Evolutionary conservation across 495 filamentous ascomycete genomes (phyloP).

Genomic region (Penicillium chermesinum): DNA sequence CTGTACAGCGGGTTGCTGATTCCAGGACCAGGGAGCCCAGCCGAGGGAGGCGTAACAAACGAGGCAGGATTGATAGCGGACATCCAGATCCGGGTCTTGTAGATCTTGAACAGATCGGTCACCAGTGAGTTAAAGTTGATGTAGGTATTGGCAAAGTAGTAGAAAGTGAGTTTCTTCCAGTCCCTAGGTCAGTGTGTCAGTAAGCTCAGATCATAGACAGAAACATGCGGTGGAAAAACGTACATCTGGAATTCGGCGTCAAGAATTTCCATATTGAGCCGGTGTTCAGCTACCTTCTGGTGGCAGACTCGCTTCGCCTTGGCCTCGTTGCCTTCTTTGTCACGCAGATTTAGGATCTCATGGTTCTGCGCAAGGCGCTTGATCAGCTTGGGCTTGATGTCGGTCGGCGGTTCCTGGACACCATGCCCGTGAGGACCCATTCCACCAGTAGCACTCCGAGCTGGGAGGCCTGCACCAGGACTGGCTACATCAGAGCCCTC

Average conservation of each 20-base stretch:
- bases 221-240: constrained; percentile 30
- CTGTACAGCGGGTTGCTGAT: constrained; percentile 30
- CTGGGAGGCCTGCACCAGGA: constrained; percentile 42
- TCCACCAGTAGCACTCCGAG: constrained; percentile 61
- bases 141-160: constrained; percentile 96
- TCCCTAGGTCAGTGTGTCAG: constrained; percentile 55
- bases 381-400: constrained; percentile 92
- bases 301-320: constrained; percentile 96
- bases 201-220: not conserved
- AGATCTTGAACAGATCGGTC: constrained; percentile 96
- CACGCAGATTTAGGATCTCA: constrained; percentile 78
- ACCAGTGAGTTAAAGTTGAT: constrained; percentile 99
- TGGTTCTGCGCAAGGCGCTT: constrained; percentile 87
- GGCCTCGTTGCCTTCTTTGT: constrained; percentile 96
- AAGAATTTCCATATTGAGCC: constrained; percentile 94
- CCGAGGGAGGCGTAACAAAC: constrained; percentile 73
- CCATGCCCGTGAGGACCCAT: constrained; percentile 70
- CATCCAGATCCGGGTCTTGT: constrained; percentile 99
- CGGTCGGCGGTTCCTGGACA: constrained; percentile 68
- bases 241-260: constrained; percentile 99
- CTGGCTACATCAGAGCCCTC: constrained; percentile 55
- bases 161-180: constrained; percentile 98
- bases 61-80: constrained; percentile 97
- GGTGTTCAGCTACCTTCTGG: constrained; percentile 91
- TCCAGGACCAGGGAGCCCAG: constrained; percentile 53